Base-by-base conservation (phyloP, 73 alveolate species). In the Symbiodinium pilosum region DNA sequence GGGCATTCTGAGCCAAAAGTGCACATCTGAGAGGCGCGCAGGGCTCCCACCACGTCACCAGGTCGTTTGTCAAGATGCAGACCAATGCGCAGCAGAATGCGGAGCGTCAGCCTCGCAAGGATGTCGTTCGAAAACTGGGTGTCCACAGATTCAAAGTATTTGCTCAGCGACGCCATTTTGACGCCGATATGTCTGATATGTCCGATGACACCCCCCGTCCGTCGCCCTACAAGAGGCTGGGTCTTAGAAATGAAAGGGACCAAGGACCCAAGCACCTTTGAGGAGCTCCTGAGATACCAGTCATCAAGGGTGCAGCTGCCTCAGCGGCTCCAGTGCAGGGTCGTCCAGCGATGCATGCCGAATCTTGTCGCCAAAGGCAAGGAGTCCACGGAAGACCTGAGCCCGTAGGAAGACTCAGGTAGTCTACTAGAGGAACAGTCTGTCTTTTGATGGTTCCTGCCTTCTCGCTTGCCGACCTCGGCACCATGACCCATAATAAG, bases 281-380 rank as follows among this genome's bases (percentile, higher is more conserved):
- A n/a, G n/a, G n/a, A n/a, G n/a, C n/a, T n/a, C n/a, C n/a, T n/a
- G n/a, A n/a, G n/a, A n/a, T n/a, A n/a, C n/a, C n/a, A n/a, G n/a
- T 21, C 59, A 47, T 14, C 59, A 14, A 14, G 20, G 7, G 51
- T 43, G 28, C 40, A 21, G 34, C 12, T 18, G 85, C 94, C 94
- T 87, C 54, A 87, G 85, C 41, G 94, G 94, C 94, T 87, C 94
- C 30, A 87, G 94, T 14, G 86, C 94, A 28, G 94, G 94, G 51
- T 87, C 94, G 8, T 87, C 94, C 39, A 56, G 43, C 12, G 71
- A 38, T 14, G 94, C 94, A 2, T n/a, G 36, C 32, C 94, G 94
- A 20, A 87, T 77, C 86, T 87, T 87, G 43, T 54, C 86, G 28
- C 94, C 94, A n/a, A 54, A 87, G 12, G 64, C 59, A 12, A 87